Evolutionary conservation across 371 early-diverging fungal genomes (phyloP), one percentile per base, ranked within the genome.

Genomic region (Circinella minor): DNA sequence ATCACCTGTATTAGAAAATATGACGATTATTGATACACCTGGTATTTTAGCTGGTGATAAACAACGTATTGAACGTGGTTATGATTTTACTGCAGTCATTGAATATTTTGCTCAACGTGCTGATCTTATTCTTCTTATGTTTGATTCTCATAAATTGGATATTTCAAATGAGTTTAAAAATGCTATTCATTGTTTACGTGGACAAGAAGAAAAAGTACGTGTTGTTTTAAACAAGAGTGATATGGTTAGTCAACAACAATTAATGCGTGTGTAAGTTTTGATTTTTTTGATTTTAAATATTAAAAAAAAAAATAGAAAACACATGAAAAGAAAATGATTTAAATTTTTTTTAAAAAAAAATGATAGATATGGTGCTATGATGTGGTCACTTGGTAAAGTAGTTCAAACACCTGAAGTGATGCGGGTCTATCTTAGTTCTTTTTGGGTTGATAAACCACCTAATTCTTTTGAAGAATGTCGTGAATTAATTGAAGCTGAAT

Each of bases 301-400:
- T n/a, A n/a, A n/a, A n/a, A n/a, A n/a, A n/a, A n/a, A n/a, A n/a
- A n/a, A n/a, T n/a, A n/a, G n/a, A n/a, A n/a, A n/a, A n/a, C n/a
- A n/a, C n/a, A 49, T 9, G 39, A 49, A n/a, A 49, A 49, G 49
- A 49, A 49, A 11, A 49, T 9, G 4, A 14, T 4, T 54, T 46
- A 13, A 6, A 59, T 17, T n/a, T 20, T 15, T 17, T 63, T 46
- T 9, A 63, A n/a, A 38, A 61, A 61, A n/a, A n/a, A 15, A 18
- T 34, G 34, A 63, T 68, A 88, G 91, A 0, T 93, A 94, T 72
- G 96, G 96, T 67, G 96, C 96, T 13, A 80, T 96, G 81, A 96
- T 96, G 96, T 96, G 96, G 96, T 94, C 96, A 34, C 84, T 96
- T 13, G 96, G 96, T 62, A 94, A 93, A 75, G 94, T 96, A 1